Evolutionary conservation across 1,284 basidiomycete species (phyloP).

Genomic region (Ustilago tritici): DNA sequence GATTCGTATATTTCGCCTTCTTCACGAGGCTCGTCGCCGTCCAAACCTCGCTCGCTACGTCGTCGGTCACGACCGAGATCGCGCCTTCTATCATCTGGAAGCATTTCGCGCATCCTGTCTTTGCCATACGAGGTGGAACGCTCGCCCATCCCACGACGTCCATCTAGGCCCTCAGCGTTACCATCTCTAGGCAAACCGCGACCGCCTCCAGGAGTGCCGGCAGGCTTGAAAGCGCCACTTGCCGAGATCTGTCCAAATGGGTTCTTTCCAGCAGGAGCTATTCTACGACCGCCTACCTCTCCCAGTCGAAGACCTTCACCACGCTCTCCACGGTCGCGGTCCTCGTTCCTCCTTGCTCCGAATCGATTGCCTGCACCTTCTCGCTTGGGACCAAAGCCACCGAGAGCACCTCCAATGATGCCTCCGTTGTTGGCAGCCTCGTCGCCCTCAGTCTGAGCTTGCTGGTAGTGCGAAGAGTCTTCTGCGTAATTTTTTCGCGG

Average conservation of each 20-base stretch:
- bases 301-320: slow-evolving; percentile 40
- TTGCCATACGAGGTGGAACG: slow-evolving; percentile 50
- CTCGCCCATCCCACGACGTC: slow-evolving; percentile 46
- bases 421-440: slow-evolving; percentile 35
- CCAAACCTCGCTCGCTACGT: slow-evolving; percentile 40
- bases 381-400: slow-evolving; percentile 46
- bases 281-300: slow-evolving; percentile 34
- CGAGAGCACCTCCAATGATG: slow-evolving; percentile 49
- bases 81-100: slow-evolving; percentile 43
- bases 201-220: slow-evolving; percentile 44
- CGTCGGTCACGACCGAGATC: slow-evolving; percentile 35
- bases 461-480: slow-evolving; percentile 17
- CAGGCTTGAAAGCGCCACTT: slow-evolving; percentile 61
- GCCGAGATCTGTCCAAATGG: slow-evolving; percentile 64
- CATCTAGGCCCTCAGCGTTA: slow-evolving; percentile 28
- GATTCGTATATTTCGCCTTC: slow-evolving; percentile 55
- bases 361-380: slow-evolving; percentile 51
- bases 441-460: slow-evolving; percentile 17
- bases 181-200: slow-evolving; percentile 35
- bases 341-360: slow-evolving; percentile 49
- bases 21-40: slow-evolving; percentile 45
- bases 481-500: slow-evolving; percentile 71
- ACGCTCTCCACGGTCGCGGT: slow-evolving; percentile 40
- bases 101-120: slow-evolving; percentile 43
- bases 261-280: slow-evolving; percentile 59